phyloP scores from a whole-genome alignment of 2,329 filamentous ascomycete genomes.

The Dryadomyces sulphureus region DNA sequence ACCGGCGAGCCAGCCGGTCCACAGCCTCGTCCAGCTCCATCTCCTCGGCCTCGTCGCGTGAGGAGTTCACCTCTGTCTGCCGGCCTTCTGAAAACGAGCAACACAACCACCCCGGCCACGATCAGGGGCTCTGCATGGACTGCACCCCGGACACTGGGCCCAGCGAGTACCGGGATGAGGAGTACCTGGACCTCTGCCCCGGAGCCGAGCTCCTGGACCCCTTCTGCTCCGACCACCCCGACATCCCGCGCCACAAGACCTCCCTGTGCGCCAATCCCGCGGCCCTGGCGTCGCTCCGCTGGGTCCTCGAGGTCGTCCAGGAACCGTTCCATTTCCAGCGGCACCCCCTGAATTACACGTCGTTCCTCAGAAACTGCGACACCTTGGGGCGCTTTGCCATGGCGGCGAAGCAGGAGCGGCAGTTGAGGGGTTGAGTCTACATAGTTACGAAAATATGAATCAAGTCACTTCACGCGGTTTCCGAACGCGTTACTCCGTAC shows the following conservation, averaged over 20 bases:
- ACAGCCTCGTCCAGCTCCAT: constrained; percentile 30
- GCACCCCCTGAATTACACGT: background rate
- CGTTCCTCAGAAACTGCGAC: background rate
- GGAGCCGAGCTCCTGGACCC: background rate
- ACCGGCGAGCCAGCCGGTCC: constrained; percentile 42
- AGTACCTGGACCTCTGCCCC: background rate
- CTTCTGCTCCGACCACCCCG: background rate
- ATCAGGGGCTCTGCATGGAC: no score
- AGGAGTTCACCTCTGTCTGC: no score
- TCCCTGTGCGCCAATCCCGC: background rate
- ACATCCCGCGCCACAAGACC: background rate
- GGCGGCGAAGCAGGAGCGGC: background rate
- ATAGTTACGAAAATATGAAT: no score
- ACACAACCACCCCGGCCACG: no score
- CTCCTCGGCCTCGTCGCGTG: constrained; percentile 28
- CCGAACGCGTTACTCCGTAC: no score
- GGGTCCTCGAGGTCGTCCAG: background rate
- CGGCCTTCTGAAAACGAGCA: background rate
- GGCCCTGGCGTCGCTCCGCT: background rate
- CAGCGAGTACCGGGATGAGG: no score
- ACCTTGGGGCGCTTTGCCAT: background rate
- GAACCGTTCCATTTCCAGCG: background rate
- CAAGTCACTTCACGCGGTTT: no score
- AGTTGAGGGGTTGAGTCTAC: no score
- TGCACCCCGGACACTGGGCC: no score